Conservation (phyloP, 805 yeast species). For the Yamadazyma sp. region DNA sequence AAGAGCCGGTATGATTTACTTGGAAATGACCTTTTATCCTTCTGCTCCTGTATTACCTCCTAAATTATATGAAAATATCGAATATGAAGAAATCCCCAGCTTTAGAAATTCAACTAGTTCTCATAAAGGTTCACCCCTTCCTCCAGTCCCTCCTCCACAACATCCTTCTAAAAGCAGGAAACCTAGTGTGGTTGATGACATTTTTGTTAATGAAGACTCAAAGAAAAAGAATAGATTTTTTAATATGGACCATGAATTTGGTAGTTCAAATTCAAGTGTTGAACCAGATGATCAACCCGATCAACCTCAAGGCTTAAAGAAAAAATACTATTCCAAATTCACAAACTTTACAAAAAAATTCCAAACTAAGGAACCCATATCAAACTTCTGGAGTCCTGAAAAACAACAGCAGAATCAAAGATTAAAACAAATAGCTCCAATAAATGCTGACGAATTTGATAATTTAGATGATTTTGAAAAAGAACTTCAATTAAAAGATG, state of each 20-base stretch:
- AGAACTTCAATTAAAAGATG: no score
- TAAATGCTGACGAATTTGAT: constrained; percentile 14
- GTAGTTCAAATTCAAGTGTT: constrained; percentile 10
- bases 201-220: constrained; percentile 16
- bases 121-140: constrained; percentile 7
- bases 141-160: constrained; percentile 13
- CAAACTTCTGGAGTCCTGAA: constrained; percentile 14
- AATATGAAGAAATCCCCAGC: constrained; percentile 5
- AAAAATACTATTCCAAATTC: constrained; percentile 25
- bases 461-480: constrained; percentile 10
- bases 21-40: constrained; percentile 92
- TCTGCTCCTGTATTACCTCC: constrained; percentile 43
- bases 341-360: constrained; percentile 31
- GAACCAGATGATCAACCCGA: constrained; percentile 7
- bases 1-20: constrained; percentile 82
- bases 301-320: constrained; percentile 14
- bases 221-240: constrained; percentile 11
- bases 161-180: constrained; percentile 13
- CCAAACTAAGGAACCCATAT: constrained; percentile 32
- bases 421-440: constrained; percentile 7
- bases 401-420: constrained; percentile 7
- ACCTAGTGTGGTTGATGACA: constrained; percentile 22
- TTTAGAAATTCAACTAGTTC: not conserved
- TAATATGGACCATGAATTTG: constrained; percentile 3
- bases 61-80: constrained; percentile 18